Evolutionary conservation across 2,329 filamentous ascomycete genomes (phyloP), one percentile per base, ranked within the genome.

Genomic region (Colletotrichum lindemuthianum): DNA sequence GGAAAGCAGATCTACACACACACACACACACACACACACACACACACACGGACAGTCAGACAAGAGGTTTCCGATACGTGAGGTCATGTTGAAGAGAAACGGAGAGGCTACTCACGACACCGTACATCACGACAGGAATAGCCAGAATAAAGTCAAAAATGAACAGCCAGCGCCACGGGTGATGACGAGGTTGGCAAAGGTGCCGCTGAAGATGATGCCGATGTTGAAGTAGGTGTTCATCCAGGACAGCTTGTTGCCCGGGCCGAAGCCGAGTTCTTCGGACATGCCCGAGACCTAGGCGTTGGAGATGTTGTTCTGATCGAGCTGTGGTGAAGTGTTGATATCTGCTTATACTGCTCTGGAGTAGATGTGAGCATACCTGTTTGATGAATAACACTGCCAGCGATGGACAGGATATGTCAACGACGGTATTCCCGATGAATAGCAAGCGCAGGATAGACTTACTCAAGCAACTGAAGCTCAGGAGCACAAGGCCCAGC

Each of bases 221-320:
- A 82, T 77, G 24, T 75, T 79, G 70, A 82, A 83, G 65, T 76
- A 81, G 0, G 79, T 83, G 45, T 78, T 80, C 72, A 81, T 78
- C 76, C 77, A 81, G n/a, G 72, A 77, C 16, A 81, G 72, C 66
- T 81, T 73, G 67, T 83, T 75, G 50, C 77, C 71, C 2, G 69
- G 70, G 45, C 78, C 74, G 69, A 84, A 76, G 37, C 74, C 66
- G 4, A 86, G 76, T 48, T 84, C 77, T 60, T 84, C 76, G 53
- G 75, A 67, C 81, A 84, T 81, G 66, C 83, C 78, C 33, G 78
- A 77, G 24, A 81, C 74, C 59, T 82, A 85, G 3, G 82, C 82
- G 68, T 84, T 84, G 63, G 78, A 78, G 47, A 84, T 72, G 60
- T 82, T 81, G 63, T 77, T 78, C 44, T 76, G 74, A 66, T 84